These are phyloP conservation scores for Lactuca sativa DNA, from an alignment of 129 eudicot species.

Conservation along the genomic window DNA sequence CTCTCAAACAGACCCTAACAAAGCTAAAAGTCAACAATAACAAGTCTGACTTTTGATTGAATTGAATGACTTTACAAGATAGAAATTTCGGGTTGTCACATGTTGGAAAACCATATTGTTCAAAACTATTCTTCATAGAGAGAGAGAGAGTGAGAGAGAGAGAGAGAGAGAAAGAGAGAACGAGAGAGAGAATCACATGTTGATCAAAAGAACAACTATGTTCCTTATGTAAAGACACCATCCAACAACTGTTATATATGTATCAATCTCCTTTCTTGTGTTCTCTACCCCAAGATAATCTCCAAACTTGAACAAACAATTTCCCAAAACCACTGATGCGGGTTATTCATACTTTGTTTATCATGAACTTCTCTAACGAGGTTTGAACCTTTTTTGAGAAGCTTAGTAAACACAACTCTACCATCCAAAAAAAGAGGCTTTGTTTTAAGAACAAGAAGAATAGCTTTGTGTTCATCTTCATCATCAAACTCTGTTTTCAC, in stretches of 20 bases:
- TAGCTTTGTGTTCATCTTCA: constrained; percentile 64
- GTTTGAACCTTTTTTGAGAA: constrained; percentile 65
- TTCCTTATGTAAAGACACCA: too few species aligned
- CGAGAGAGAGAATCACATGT: too few species aligned
- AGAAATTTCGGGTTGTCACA: too few species aligned
- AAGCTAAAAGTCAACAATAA: too few species aligned
- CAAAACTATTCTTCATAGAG: too few species aligned
- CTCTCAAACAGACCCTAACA: too few species aligned
- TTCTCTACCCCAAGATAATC: constrained; percentile 72
- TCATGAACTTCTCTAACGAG: constrained; percentile 69
- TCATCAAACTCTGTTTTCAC: constrained; percentile 73
- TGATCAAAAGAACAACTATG: too few species aligned
- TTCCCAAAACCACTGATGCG: constrained; percentile 80
- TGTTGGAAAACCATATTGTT: too few species aligned
- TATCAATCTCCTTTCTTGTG: constrained; percentile 72
- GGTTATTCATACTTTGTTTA: constrained; percentile 66
- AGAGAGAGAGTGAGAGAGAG: too few species aligned
- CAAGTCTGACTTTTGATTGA: too few species aligned
- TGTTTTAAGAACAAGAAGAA: constrained; percentile 69
- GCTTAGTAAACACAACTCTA: constrained; percentile 68
- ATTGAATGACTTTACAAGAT: too few species aligned
- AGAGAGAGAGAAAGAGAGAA: too few species aligned
- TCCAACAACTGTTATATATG: constrained; percentile 69
- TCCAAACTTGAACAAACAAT: constrained; percentile 74
- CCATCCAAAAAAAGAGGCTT: constrained; percentile 80